Conservation (phyloP, 495 filamentous ascomycete species). For the Copromyces sp. region DNA sequence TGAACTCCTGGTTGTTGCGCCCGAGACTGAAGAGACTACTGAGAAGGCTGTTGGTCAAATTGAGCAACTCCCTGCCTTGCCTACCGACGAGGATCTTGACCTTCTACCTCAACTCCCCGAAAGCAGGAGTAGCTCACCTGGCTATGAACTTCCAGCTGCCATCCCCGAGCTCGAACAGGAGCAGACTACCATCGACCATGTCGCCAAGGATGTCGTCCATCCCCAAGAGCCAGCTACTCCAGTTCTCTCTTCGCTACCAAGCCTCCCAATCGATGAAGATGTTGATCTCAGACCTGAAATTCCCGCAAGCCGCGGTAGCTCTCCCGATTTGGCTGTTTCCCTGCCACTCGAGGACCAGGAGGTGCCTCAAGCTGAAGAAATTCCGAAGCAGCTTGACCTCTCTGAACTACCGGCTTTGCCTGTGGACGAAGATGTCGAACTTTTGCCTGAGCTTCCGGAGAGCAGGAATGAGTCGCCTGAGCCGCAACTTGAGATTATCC, state of each 20-base stretch:
- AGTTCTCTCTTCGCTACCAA: not conserved
- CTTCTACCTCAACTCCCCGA: not conserved
- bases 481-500: not conserved
- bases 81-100: too few species aligned
- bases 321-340: not conserved
- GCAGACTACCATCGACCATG: too few species aligned
- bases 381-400: not conserved
- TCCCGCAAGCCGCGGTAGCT: not conserved
- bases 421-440: not conserved
- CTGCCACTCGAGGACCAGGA: not conserved
- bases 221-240: too few species aligned
- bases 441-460: slow-evolving; percentile 7
- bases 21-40: not conserved
- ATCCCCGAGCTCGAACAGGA: too few species aligned
- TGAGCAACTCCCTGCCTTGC: too few species aligned
- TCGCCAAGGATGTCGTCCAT: too few species aligned
- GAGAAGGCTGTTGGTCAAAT: not conserved
- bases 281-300: not conserved
- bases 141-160: not conserved
- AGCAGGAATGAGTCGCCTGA: slow-evolving; percentile 6
- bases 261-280: not conserved
- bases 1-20: not conserved
- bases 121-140: not conserved
- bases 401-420: too few species aligned
- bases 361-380: not conserved